Evolutionary conservation across 345 rosid species (phyloP), one percentile per base, ranked within the genome.

Genomic region (Populus euphratica): DNA sequence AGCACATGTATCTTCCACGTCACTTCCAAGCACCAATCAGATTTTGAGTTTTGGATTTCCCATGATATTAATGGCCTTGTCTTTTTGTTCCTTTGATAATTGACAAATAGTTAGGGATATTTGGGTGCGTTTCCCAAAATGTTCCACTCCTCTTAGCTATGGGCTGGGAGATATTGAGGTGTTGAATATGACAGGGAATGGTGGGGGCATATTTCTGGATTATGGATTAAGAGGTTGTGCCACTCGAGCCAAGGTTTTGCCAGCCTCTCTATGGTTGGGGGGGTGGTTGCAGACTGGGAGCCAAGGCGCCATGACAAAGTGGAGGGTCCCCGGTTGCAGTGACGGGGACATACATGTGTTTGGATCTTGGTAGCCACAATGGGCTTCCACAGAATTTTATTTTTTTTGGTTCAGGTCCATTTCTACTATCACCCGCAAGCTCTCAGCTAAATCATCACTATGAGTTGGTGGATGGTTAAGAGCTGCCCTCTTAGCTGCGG

Each of bases 21-120:
- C 90, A 82, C 74, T 41, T 76, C 68, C 2, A 68, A 47, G 76
- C 65, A 73, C 98, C 97, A 95, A 91, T 91, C 64, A 80, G 84
- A 78, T 4, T 74, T 67, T 73, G 79, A 66, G 83, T 3, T 72
- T 67, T 78, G 77, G 98, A 95, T 95, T 95, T 90, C 89, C 83
- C 56, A 39, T 47, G 76, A 80, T 77, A 79, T 74, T 33, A 10
- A 47, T 66, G 16, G 44, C 27, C 71, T 81, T 82, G 14, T n/a
- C 66, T 70, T 41, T 67, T 36, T 36, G 39, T 36, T 41, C 78
- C 76, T 76, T 14, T 25, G 13, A 43, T 21, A 44, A 1, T 36
- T 6, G 29, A 23, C 17, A 43, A 21, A 18, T 6, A 8, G 47
- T 2, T 14, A 33, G 67, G 82, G 90, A 85, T 83, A 81, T 75